These are phyloP conservation scores for Calonectria pauciramosa DNA, from an alignment of 2,329 filamentous ascomycete species.

Conservation along the genomic window DNA sequence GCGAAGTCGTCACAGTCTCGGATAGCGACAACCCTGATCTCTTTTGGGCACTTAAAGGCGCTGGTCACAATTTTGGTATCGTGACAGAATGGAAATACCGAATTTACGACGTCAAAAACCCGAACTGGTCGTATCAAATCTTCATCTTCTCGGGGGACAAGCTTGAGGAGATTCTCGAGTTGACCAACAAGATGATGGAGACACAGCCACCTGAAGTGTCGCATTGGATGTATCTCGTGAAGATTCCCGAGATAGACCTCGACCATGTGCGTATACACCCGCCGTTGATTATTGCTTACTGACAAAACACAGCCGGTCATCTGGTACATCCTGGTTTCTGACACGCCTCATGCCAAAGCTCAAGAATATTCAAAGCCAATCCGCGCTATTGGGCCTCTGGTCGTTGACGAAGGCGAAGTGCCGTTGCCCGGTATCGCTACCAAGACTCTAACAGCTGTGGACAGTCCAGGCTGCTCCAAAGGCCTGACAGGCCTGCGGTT, in stretches of 20 bases:
- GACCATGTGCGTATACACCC: slow-evolving; percentile 7
- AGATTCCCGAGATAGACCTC: slow-evolving; percentile 31
- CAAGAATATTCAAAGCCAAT: slow-evolving; percentile 56
- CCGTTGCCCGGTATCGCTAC: slow-evolving; percentile 58
- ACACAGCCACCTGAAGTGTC: slow-evolving; percentile 29
- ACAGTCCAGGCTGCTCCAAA: slow-evolving; percentile 57
- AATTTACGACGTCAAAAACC: slow-evolving; percentile 58
- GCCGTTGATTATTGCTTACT: background rate
- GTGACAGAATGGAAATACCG: slow-evolving; percentile 59
- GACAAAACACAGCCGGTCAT: slow-evolving; percentile 51
- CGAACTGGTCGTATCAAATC: slow-evolving; percentile 55
- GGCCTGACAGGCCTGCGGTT: slow-evolving; percentile 56
- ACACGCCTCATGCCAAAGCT: slow-evolving; percentile 53
- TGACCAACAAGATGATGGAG: slow-evolving; percentile 34
- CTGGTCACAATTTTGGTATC: slow-evolving; percentile 68
- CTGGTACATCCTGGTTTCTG: slow-evolving; percentile 56
- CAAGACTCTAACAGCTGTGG: slow-evolving; percentile 55
- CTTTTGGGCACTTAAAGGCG: slow-evolving; percentile 62
- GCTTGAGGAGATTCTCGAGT: slow-evolving; percentile 32
- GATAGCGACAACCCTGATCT: slow-evolving; percentile 20
- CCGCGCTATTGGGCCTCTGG: slow-evolving; percentile 54
- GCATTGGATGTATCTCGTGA: slow-evolving; percentile 37
- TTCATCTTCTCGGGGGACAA: slow-evolving; percentile 51
- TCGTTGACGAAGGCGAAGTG: slow-evolving; percentile 45
- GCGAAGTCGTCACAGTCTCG: slow-evolving; percentile 25